Evolutionary conservation across 805 yeast species (phyloP).

Genomic region (Teunomyces aglyptinius): DNA sequence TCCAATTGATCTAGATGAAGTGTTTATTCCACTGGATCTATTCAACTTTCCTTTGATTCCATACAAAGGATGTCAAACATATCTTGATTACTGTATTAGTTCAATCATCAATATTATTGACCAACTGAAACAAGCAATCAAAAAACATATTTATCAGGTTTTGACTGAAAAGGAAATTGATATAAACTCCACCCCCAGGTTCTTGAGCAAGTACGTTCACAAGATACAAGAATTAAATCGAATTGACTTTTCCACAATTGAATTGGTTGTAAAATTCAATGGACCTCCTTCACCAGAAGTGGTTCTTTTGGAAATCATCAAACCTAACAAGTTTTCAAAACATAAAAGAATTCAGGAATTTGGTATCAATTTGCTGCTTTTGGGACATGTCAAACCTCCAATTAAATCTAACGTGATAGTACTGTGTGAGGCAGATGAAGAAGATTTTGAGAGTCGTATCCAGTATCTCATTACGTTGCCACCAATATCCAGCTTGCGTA

Average conservation of each 20-base stretch:
- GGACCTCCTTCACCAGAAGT: slow-evolving; percentile 7
- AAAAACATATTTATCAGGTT: slow-evolving; percentile 16
- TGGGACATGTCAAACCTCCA: neutral
- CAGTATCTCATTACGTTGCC: slow-evolving; percentile 8
- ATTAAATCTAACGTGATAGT: neutral
- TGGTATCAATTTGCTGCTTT: slow-evolving; percentile 19
- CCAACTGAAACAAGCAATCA: slow-evolving; percentile 5
- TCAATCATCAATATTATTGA: neutral
- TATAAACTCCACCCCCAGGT: slow-evolving; percentile 13
- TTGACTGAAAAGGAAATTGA: slow-evolving; percentile 18
- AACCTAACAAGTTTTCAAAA: slow-evolving; percentile 25
- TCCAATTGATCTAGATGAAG: neutral
- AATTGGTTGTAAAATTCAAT: neutral
- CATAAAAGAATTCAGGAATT: slow-evolving; percentile 16
- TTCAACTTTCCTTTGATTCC: neutral
- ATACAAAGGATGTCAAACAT: neutral
- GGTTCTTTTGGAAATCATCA: slow-evolving; percentile 22
- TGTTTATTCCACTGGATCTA: neutral
- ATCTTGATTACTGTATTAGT: neutral
- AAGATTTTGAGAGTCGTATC: slow-evolving; percentile 9
- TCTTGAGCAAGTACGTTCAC: slow-evolving; percentile 31
- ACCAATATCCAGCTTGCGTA: neutral
- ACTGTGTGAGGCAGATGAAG: slow-evolving; percentile 4
- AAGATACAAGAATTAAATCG: slow-evolving; percentile 11
- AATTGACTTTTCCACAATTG: slow-evolving; percentile 4